These are phyloP conservation scores for Leucocoprinus birnbaumii DNA, from an alignment of 768 basidiomycete species.

Conservation along the genomic window DNA sequence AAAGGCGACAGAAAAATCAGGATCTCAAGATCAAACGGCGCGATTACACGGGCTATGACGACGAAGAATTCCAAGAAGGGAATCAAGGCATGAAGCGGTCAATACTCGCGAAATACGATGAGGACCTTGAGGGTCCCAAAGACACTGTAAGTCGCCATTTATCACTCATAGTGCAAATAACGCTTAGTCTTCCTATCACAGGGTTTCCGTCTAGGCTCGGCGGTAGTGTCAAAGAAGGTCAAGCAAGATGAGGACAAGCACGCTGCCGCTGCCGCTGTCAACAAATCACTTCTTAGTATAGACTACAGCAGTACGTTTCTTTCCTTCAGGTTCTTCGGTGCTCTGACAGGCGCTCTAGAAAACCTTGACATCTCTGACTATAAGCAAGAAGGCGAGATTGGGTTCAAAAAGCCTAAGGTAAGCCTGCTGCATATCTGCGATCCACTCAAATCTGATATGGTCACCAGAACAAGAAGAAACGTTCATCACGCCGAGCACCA, in stretches of 20 bases:
- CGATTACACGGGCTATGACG: constrained; percentile 94
- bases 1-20: constrained; percentile 71
- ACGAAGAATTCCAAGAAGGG: constrained; percentile 85
- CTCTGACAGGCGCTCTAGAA: constrained; percentile 45
- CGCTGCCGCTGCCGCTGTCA: constrained; percentile 59
- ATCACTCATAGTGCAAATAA: background rate
- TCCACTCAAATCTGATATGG: constrained; percentile 10
- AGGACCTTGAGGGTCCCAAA: constrained; percentile 73
- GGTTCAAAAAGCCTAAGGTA: constrained; percentile 95
- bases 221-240: constrained; percentile 37
- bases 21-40: constrained; percentile 86
- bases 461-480: constrained; percentile 88
- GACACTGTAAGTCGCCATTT: constrained; percentile 50
- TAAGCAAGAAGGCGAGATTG: constrained; percentile 84
- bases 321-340: background rate
- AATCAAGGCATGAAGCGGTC: constrained; percentile 78
- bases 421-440: constrained; percentile 10
- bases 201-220: constrained; percentile 86
- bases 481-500: constrained; percentile 63
- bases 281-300: constrained; percentile 78
- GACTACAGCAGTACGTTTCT: constrained; percentile 81
- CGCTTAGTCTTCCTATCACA: constrained; percentile 23
- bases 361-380: constrained; percentile 88
- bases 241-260: constrained; percentile 44
- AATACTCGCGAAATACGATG: constrained; percentile 91